A percentile compares a stretch with the other conserved stretches of the same genome.
These are phyloP conservation scores for Trametes punicea DNA, from an alignment of 768 basidiomycete genomes.

Conservation along the genomic window DNA sequence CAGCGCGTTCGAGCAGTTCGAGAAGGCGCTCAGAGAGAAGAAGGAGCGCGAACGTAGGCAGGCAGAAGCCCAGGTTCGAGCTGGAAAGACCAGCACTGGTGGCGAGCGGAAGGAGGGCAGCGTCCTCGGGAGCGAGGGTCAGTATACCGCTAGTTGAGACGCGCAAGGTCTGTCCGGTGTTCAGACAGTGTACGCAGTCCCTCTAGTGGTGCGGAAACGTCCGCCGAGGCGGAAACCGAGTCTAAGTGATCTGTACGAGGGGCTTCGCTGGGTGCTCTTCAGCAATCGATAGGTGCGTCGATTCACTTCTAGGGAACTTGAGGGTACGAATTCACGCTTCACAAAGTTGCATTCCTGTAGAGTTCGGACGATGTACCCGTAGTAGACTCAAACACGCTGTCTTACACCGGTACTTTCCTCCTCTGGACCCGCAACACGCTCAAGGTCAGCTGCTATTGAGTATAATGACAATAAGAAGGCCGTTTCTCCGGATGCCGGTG, in stretches of 20 bases:
- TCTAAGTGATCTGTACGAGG: constrained; percentile 38
- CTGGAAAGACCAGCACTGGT: not conserved
- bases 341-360: not conserved
- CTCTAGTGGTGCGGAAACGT: constrained; percentile 7
- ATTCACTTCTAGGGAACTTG: not conserved
- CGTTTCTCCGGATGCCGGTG: no score
- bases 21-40: constrained; percentile 51
- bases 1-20: constrained; percentile 72
- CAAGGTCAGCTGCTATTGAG: no score
- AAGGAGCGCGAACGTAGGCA: constrained; percentile 25
- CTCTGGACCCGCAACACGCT: no score
- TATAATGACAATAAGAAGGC: no score
- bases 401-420: not conserved
- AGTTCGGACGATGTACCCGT: not conserved
- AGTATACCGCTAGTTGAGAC: constrained; percentile 2
- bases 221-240: constrained; percentile 19
- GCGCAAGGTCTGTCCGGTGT: not conserved
- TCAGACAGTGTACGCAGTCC: not conserved
- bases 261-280: constrained; percentile 49
- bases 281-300: constrained; percentile 34
- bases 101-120: not conserved
- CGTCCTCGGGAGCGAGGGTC: constrained; percentile 7
- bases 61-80: not conserved
- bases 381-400: not conserved
- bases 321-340: not conserved